Evolutionary conservation across 371 early-diverging fungal genomes (phyloP).

Genomic region (Haplosporangium sp.): DNA sequence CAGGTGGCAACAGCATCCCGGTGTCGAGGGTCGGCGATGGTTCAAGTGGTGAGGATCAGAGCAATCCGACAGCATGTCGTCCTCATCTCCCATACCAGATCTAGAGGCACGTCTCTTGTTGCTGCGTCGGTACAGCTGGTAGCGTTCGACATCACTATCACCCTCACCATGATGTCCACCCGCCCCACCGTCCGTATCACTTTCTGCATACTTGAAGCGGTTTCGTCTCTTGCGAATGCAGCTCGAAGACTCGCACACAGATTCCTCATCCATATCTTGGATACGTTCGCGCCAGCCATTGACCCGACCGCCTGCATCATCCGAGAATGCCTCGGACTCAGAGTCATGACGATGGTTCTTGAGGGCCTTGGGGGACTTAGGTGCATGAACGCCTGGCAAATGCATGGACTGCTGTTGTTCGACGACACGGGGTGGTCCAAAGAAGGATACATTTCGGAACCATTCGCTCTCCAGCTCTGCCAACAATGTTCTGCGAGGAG

Average conservation of each 20-base stretch:
- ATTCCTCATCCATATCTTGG: constrained; percentile 36
- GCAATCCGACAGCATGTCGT: constrained; percentile 35
- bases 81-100: constrained; percentile 13
- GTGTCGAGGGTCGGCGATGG: constrained; percentile 25
- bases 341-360: constrained; percentile 40
- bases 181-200: constrained; percentile 21
- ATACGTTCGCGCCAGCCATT: constrained; percentile 47
- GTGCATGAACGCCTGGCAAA: constrained; percentile 19
- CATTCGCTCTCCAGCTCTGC: constrained; percentile 56
- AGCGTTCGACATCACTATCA: constrained; percentile 50
- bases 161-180: constrained; percentile 25
- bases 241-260: constrained; percentile 43
- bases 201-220: constrained; percentile 29
- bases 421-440: constrained; percentile 42
- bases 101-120: constrained; percentile 5
- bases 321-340: constrained; percentile 39
- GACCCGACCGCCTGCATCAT: constrained; percentile 44
- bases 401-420: constrained; percentile 25
- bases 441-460: constrained; percentile 48
- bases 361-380: constrained; percentile 48
- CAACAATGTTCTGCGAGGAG: constrained; percentile 46
- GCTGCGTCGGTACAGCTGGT: constrained; percentile 25
- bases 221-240: constrained; percentile 44
- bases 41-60: constrained; percentile 21
- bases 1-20: constrained; percentile 48